Base-by-base conservation (phyloP, 768 basidiomycete species). In the Dentipellis fragilis region DNA sequence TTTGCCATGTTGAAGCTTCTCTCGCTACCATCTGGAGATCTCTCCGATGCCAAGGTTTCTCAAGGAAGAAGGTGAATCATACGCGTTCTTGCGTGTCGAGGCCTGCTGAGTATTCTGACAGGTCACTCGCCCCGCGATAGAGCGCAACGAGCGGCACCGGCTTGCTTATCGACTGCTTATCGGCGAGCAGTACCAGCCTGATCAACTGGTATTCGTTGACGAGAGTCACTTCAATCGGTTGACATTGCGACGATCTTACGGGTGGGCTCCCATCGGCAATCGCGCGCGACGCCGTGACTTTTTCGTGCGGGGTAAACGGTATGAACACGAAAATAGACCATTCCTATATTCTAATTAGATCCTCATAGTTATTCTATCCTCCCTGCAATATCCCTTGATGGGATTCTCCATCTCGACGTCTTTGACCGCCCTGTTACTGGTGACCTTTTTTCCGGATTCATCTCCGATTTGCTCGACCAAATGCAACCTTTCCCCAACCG, bases 401-500 rank as follows among this genome's bases (percentile, higher is more conserved):
- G 73, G 2, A 65, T 74, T 6, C 11, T 73, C 2, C 62, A 70
- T 52, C 45, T 63, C 4, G 58, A 66, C 12, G 61, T 73, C 22
- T 52, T 66, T 2, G 55, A 66, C 21, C 65, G 68, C 0, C 65
- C 72, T 1, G 72, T 67, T 56, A 71, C 62, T 19, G 57, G 52
- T 0, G 57, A 34, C 8, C 29, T 5, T 1, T 74, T 77, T 57
- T 22, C 39, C 0, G 21, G 62, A 0, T 76, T 73, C 55, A 62
- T 78, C 10, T 42, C 63, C 4, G 58, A 63, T 0, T 58, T 75
- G 0, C 66, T 76, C 1, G 62, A 66, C 23, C 38, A 56, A 2
- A 76, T 76, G 75, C 57, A 72, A 17, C 72, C 69, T 1, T 75
- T 58, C 49, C 73, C 71, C 0, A 57, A 29, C 0, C 60, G 59